A percentile compares a stretch with the other conserved stretches of the same genome.
phyloP scores from a whole-genome alignment of 163 green algal species.

The Scenedesmus sp. region DNA sequence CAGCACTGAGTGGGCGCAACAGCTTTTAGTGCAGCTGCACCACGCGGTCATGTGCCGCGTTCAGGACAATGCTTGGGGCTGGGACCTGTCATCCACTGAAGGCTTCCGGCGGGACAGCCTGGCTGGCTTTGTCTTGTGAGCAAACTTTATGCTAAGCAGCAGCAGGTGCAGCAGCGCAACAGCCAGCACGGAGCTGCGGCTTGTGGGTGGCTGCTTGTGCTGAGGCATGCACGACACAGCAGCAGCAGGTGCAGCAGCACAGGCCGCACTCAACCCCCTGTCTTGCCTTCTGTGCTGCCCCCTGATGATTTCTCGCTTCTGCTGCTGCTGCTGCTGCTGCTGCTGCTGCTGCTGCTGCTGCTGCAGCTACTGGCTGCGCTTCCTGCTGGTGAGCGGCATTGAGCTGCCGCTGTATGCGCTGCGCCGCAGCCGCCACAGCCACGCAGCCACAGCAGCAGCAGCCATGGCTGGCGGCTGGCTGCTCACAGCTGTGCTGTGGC shows the following conservation, averaged over 20 bases:
- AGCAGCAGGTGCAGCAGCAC: not conserved
- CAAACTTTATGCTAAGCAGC: not conserved
- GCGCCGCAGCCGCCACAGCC: slow-evolving; percentile 52
- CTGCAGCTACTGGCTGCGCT: slow-evolving; percentile 91
- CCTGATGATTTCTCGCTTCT: not conserved
- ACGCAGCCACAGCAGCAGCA: slow-evolving; percentile 54
- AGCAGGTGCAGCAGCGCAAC: not conserved
- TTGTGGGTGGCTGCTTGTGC: not conserved
- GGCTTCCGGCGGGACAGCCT: slow-evolving; percentile 83
- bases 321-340: not conserved
- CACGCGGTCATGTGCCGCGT: slow-evolving; percentile 92
- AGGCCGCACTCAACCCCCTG: too few relatives aligned
- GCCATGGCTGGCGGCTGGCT: slow-evolving; percentile 66
- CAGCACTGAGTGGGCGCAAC: too few relatives aligned
- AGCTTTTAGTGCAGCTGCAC: slow-evolving; percentile 64
- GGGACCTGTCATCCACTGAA: slow-evolving; percentile 89
- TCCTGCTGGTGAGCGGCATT: slow-evolving; percentile 72
- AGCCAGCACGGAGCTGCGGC: too few relatives aligned
- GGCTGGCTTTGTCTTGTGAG: slow-evolving; percentile 25
- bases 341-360: not conserved
- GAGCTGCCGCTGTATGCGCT: slow-evolving; percentile 85
- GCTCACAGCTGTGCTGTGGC: slow-evolving; percentile 56
- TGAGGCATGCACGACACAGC: not conserved
- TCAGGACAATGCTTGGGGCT: slow-evolving; percentile 77
- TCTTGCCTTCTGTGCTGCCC: not conserved